Base-by-base conservation (phyloP, 352 stramenopile genomes). In the Globisporangium viniferum region DNA sequence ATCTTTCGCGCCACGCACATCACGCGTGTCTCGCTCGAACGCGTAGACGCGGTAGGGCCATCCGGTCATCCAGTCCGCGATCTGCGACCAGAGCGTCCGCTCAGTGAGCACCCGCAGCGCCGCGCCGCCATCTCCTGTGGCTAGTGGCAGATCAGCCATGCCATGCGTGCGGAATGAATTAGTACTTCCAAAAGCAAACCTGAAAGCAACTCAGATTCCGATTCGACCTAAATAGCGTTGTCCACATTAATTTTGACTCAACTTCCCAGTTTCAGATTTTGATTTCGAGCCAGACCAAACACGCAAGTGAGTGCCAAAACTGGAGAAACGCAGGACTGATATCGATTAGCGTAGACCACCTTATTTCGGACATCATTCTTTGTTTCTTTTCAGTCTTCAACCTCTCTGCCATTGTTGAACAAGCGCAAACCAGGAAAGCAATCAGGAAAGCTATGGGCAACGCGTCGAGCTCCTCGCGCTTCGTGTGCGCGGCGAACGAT, bases 401-500 rank as follows among this genome's bases (percentile, higher is more conserved):
- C 53, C 27, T 24, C 15, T 14, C 27, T 33, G 31, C 3, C 3
- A 33, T 3, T 6, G 31, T 51, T 51, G 0, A 10, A 10, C 53
- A 36, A 4, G 20, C 7, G 15, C 33, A 59, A 44, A 24, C 24
- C 24, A 24, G 24, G 24, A 0, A 24, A 24, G 24, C 24, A 24
- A 24, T 24, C 24, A 24, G 24, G 24, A 24, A 24, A 24, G 24
- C 24, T 24, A 24, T 68, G 62, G 62, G 62, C 18, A 48, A 61
- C 36, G 8, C 22, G 2, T 14, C 24, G 8, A 60, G 48, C 29
- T 36, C 33, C 9, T 6, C 64, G 55, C 46, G 64, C 64, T 70
- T 70, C 49, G 64, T 70, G 67, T 80, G 84, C 75, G 79, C 80
- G 14, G 7, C 48, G 49, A 93, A 93, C 71, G 88, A 96, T 73